phyloP scores from a whole-genome alignment of 176 grass and related monocot genomes.

The Metroxylon sagu region DNA sequence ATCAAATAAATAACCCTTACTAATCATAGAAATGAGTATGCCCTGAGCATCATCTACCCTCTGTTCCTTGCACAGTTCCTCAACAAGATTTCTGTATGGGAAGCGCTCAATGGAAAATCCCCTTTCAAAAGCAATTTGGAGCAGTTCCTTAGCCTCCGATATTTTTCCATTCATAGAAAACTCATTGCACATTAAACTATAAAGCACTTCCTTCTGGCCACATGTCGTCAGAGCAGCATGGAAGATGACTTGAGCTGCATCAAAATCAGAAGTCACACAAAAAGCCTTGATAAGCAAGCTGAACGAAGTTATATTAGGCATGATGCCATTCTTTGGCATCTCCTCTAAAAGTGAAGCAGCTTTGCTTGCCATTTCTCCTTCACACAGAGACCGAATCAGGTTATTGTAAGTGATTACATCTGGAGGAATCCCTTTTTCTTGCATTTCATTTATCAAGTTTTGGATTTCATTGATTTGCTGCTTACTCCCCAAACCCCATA shows the following conservation, averaged over 20 bases:
- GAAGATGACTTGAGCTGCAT: slow-evolving; percentile 55
- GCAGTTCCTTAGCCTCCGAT: slow-evolving; percentile 47
- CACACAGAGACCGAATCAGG: slow-evolving; percentile 64
- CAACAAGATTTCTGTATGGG: slow-evolving; percentile 63
- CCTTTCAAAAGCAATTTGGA: slow-evolving; percentile 60
- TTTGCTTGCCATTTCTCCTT: slow-evolving; percentile 44
- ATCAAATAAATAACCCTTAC: slow-evolving; percentile 69
- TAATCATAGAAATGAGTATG: slow-evolving; percentile 58
- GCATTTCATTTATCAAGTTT: slow-evolving; percentile 78
- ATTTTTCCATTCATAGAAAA: slow-evolving; percentile 47
- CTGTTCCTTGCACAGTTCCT: slow-evolving; percentile 52
- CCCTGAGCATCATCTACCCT: slow-evolving; percentile 41
- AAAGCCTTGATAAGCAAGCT: slow-evolving; percentile 71
- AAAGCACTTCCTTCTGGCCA: slow-evolving; percentile 70
- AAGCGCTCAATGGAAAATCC: slow-evolving; percentile 64
- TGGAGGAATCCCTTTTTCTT: slow-evolving; percentile 50
- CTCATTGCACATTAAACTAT: slow-evolving; percentile 71
- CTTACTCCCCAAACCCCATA: slow-evolving; percentile 69
- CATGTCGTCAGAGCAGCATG: slow-evolving; percentile 65
- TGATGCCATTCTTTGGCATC: slow-evolving; percentile 72
- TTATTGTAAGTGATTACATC: slow-evolving; percentile 80
- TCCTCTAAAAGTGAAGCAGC: slow-evolving; percentile 72
- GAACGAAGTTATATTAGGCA: slow-evolving; percentile 80
- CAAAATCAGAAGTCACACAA: slow-evolving; percentile 52
- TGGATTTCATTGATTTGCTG: slow-evolving; percentile 64